These are phyloP conservation scores for Dissophora globulifera DNA, from an alignment of 192 early-diverging fungal genomes.

Conservation along the genomic window DNA sequence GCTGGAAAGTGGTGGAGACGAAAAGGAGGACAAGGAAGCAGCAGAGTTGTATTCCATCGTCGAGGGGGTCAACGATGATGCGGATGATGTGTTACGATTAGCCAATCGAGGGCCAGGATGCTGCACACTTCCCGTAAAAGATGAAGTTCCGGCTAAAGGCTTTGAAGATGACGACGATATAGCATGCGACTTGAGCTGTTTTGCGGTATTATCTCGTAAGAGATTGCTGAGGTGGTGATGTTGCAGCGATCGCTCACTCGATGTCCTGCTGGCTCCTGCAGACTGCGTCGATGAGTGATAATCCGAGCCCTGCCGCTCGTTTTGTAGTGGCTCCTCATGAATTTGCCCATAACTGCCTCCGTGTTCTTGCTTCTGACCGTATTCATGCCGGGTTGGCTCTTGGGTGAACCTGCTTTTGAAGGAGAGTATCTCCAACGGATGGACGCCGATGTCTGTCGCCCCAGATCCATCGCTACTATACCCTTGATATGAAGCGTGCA, in stretches of 20 bases:
- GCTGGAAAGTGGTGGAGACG: neutral
- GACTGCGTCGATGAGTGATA: neutral
- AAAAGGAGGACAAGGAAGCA: constrained; percentile 2
- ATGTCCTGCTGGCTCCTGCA: neutral
- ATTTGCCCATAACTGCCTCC: too few relatives aligned
- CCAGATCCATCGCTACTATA: neutral
- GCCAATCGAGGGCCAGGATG: neutral
- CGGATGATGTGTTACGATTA: neutral
- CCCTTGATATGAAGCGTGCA: neutral
- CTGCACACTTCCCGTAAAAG: constrained; percentile 2
- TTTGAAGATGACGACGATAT: neutral
- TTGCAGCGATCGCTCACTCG: constrained; percentile 2
- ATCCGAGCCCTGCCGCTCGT: too few relatives aligned
- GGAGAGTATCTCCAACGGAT: too few relatives aligned
- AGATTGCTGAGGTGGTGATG: constrained; percentile 11
- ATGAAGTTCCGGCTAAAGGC: neutral
- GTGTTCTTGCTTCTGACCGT: too few relatives aligned
- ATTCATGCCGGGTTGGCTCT: too few relatives aligned
- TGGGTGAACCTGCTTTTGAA: too few relatives aligned
- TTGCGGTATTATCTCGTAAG: constrained; percentile 4
- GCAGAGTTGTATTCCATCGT: constrained; percentile 5
- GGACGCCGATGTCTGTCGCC: neutral
- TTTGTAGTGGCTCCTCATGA: too few relatives aligned
- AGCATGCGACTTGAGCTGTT: neutral
- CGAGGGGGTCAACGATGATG: neutral